These are phyloP conservation scores for Auricularia heimuer DNA, from an alignment of 768 basidiomycete species.

Conservation along the genomic window DNA sequence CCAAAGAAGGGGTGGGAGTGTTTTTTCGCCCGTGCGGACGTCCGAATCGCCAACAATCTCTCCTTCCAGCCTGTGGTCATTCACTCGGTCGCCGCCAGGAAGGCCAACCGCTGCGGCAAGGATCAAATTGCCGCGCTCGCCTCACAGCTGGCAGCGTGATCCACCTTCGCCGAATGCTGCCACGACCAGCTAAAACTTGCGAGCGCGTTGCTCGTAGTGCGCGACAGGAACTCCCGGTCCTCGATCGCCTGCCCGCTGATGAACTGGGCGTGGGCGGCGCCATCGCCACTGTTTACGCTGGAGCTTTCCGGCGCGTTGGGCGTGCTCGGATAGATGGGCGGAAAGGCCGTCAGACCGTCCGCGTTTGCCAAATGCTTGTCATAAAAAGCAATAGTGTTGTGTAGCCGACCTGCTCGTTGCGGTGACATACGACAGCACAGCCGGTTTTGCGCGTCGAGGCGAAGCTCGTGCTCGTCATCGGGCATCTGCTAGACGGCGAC, in stretches of 20 bases:
- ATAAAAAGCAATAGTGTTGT: no score
- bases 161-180: neutral
- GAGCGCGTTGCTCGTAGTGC: constrained; percentile 28
- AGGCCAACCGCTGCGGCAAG: constrained; percentile 53
- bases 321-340: constrained; percentile 64
- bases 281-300: constrained; percentile 41
- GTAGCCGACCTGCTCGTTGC: constrained; percentile 35
- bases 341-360: constrained; percentile 60
- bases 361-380: constrained; percentile 21
- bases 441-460: constrained; percentile 27
- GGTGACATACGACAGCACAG: constrained; percentile 26
- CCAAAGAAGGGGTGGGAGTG: constrained; percentile 13
- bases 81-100: constrained; percentile 51
- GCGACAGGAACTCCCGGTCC: constrained; percentile 32
- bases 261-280: neutral
- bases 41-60: constrained; percentile 36
- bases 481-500: constrained; percentile 25
- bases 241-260: neutral
- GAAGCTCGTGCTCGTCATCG: constrained; percentile 32
- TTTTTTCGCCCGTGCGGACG: constrained; percentile 47
- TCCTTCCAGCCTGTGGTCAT: constrained; percentile 37
- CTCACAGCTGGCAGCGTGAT: neutral
- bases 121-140: constrained; percentile 21
- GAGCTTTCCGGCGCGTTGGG: constrained; percentile 51
- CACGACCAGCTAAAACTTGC: neutral